Conservation (phyloP, 2,329 filamentous ascomycete genomes). For the Lanzia echinophila region DNA sequence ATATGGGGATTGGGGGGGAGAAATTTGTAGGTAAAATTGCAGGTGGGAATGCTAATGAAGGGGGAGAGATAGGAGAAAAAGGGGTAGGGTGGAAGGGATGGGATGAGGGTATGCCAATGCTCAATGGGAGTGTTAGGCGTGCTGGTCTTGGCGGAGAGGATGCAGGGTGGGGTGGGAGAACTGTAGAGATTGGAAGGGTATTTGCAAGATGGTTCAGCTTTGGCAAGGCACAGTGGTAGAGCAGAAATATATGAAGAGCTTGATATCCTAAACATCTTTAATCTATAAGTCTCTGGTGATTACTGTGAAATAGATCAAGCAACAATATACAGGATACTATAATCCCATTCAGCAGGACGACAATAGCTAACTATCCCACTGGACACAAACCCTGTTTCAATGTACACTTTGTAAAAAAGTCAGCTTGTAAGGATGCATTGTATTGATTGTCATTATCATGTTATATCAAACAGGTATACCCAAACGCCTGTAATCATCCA, state of each 20-base stretch:
- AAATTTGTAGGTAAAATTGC: no score
- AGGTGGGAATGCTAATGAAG: constrained; percentile 16
- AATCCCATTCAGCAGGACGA: no score
- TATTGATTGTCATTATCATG: constrained; percentile 24
- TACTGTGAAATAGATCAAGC: no score
- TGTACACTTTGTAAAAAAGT: no score
- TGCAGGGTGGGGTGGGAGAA: constrained; percentile 50
- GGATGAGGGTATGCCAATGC: constrained; percentile 50
- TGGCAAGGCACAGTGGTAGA: constrained; percentile 33
- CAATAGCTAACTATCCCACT: no score
- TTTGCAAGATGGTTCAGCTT: constrained; percentile 62
- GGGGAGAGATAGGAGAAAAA: constrained; percentile 24
- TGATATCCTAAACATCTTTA: not conserved
- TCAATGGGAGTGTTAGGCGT: constrained; percentile 49
- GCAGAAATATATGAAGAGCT: not conserved
- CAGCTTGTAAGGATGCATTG: no score
- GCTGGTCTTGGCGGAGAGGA: constrained; percentile 39
- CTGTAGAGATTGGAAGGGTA: constrained; percentile 50
- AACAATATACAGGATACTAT: no score
- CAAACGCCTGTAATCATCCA: constrained; percentile 24
- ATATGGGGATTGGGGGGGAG: no score
- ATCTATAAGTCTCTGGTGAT: no score
- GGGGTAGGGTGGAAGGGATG: constrained; percentile 28
- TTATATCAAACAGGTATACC: constrained; percentile 29
- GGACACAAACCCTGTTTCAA: no score